Percentiles rank a stretch among this genome's conserved stretches.
Conservation (phyloP, 768 basidiomycete species). For the Cystoderma amianthinum region DNA sequence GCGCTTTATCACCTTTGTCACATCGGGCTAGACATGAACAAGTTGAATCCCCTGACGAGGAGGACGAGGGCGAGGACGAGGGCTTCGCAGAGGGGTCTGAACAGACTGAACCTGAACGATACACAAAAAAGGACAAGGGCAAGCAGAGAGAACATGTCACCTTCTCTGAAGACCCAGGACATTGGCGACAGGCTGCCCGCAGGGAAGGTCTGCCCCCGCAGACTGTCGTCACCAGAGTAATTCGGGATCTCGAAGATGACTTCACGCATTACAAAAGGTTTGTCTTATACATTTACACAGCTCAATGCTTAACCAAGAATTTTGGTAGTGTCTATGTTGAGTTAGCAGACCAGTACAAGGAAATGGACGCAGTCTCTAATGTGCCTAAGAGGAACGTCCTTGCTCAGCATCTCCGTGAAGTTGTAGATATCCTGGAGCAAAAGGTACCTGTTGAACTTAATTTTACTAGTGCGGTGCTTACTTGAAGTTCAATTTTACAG, state of each 20-base stretch:
- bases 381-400: slow-evolving; percentile 79
- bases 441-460: slow-evolving; percentile 48
- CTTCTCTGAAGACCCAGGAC: slow-evolving; percentile 17
- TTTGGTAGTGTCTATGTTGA: slow-evolving; percentile 75
- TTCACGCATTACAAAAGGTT: slow-evolving; percentile 94
- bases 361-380: slow-evolving; percentile 80
- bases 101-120: slow-evolving; percentile 15
- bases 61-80: slow-evolving; percentile 34
- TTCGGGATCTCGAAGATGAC: slow-evolving; percentile 90
- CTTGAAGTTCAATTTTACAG: slow-evolving; percentile 26
- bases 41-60: slow-evolving; percentile 4
- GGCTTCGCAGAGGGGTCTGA: slow-evolving; percentile 41
- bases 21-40: slow-evolving; percentile 6
- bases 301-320: slow-evolving; percentile 5
- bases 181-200: slow-evolving; percentile 21
- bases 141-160: slow-evolving; percentile 22
- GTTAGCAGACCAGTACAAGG: slow-evolving; percentile 88
- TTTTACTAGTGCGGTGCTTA: not conserved
- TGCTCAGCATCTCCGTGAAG: slow-evolving; percentile 83
- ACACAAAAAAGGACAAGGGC: slow-evolving; percentile 13
- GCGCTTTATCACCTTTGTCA: slow-evolving; percentile 6
- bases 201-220: slow-evolving; percentile 67
- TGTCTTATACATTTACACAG: slow-evolving; percentile 14
- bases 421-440: slow-evolving; percentile 86
- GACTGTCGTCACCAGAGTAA: slow-evolving; percentile 75